Percentiles rank a stretch among this genome's conserved stretches.
These are phyloP conservation scores for Colletotrichum sp. DNA, from an alignment of 2,329 filamentous ascomycete genomes.

Conservation along the genomic window DNA sequence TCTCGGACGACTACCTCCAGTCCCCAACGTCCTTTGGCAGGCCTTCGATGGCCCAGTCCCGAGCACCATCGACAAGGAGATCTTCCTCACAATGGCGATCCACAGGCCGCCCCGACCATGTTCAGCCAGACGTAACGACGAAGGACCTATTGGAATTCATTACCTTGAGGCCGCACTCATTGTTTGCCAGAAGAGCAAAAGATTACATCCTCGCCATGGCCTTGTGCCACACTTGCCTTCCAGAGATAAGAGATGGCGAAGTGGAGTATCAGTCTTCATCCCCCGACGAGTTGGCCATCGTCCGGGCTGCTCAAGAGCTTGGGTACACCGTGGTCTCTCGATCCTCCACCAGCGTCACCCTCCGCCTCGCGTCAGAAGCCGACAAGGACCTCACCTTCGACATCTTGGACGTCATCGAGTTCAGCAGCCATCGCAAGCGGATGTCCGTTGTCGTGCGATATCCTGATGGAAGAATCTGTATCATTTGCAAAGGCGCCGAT, in stretches of 20 bases:
- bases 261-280: constrained; percentile 88
- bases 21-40: constrained; percentile 7
- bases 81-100: constrained; percentile 58
- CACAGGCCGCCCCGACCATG: constrained; percentile 50
- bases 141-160: constrained; percentile 81
- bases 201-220: constrained; percentile 86
- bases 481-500: constrained; percentile 92
- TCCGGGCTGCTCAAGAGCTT: constrained; percentile 83
- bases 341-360: constrained; percentile 70
- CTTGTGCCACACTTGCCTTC: constrained; percentile 89
- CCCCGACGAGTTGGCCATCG: constrained; percentile 87
- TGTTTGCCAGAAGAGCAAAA: constrained; percentile 79
- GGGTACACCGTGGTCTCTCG: constrained; percentile 80
- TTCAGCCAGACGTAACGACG: constrained; percentile 67
- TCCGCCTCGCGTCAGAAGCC: constrained; percentile 45
- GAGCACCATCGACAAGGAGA: constrained; percentile 38
- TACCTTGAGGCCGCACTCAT: constrained; percentile 72
- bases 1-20: not conserved
- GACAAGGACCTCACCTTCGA: constrained; percentile 70
- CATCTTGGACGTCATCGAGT: constrained; percentile 87
- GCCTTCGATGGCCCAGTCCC: constrained; percentile 28
- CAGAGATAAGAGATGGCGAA: constrained; percentile 74
- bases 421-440: constrained; percentile 85
- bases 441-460: constrained; percentile 92
- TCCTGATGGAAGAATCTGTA: constrained; percentile 79